Base-by-base conservation (phyloP, 2,329 filamentous ascomycete genomes). In the Teratosphaeria pseudoeucalypti region DNA sequence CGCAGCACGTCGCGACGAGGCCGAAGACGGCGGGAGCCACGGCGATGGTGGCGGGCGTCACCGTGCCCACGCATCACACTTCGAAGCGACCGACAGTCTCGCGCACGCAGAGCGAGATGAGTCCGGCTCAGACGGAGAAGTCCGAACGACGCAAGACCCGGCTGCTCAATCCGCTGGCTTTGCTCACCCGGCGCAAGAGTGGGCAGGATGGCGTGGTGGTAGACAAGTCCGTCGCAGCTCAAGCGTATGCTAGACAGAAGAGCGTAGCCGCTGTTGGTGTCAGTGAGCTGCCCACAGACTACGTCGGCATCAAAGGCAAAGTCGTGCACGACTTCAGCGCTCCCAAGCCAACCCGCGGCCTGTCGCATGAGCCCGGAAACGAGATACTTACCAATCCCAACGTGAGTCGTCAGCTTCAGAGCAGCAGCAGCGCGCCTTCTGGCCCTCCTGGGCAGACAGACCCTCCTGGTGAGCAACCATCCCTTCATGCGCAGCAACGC, bases 271-370 rank as follows among this genome's bases (percentile, higher is more conserved):
- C 78, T 6, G 76, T 80, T 34, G 78, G 76, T 23, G 76, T 78
- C 32, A 76, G 75, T 47, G 80, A 75, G 56, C 64, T 74, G 26
- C 82, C 82, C 2, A 82, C 83, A 60, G 81, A 85, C 65, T 85
- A 84, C 66, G 83, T 83, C 12, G 77, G 83, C 57, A 86, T 86
- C 60, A 79, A 82, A 57, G 84, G 84, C 19, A 84, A 81, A 55
- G 79, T 83, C 26, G 78, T 86, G 1, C 84, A 87, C 72, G 84
- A 87, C 66, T 87, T 86, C 69, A 85, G 82, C 55, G 82, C 80
- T 3, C 84, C 84, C 6, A 60, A 52, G 16, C 26, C 29, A 23
- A 23, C 52, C 12, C 57, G 52, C 12, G 55, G 55, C 27, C 57
- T 70, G 27, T 74, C 72, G 6, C 68, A 74, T 26, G 70, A 71